Percentiles rank a stretch among this genome's conserved stretches.
These are phyloP conservation scores for Tremella mesenterica DNA, from an alignment of 768 basidiomycete genomes.

Conservation along the genomic window DNA sequence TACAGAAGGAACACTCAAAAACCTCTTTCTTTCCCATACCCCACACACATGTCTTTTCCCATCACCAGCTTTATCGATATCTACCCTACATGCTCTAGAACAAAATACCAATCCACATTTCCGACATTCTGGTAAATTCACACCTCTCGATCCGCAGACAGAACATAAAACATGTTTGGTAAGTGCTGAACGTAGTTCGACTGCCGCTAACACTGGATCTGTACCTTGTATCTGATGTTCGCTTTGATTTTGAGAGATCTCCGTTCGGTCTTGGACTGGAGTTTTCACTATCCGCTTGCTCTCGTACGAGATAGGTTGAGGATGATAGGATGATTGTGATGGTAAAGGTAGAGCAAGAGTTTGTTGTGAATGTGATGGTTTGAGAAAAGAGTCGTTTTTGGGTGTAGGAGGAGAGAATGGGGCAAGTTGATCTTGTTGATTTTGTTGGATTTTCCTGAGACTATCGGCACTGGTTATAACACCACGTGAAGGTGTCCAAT, in stretches of 20 bases:
- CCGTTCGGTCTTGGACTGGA: no score
- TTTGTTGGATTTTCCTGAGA: not conserved
- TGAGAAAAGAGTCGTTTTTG: not conserved
- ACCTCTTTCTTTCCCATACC: not conserved
- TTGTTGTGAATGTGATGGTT: not conserved
- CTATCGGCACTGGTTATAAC: not conserved
- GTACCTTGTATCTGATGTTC: slow-evolving; percentile 10
- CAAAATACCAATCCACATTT: slow-evolving; percentile 37
- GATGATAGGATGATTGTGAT: not conserved
- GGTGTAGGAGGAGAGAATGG: not conserved
- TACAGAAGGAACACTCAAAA: not conserved
- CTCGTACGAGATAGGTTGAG: no score
- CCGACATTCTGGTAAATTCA: slow-evolving; percentile 39
- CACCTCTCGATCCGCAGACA: slow-evolving; percentile 27
- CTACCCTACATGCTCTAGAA: slow-evolving; percentile 32
- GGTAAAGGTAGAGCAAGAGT: not conserved
- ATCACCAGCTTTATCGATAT: slow-evolving; percentile 25
- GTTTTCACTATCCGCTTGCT: no score
- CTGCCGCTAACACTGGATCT: slow-evolving; percentile 30
- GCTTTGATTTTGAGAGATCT: no score
- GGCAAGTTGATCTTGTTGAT: not conserved
- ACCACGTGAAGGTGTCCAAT: not conserved
- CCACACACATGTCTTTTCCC: slow-evolving; percentile 28
- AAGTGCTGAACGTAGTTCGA: slow-evolving; percentile 27
- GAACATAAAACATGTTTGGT: slow-evolving; percentile 30